Base-by-base conservation (phyloP, 2,329 filamentous ascomycete species). In the Leptographium wingfieldii region DNA sequence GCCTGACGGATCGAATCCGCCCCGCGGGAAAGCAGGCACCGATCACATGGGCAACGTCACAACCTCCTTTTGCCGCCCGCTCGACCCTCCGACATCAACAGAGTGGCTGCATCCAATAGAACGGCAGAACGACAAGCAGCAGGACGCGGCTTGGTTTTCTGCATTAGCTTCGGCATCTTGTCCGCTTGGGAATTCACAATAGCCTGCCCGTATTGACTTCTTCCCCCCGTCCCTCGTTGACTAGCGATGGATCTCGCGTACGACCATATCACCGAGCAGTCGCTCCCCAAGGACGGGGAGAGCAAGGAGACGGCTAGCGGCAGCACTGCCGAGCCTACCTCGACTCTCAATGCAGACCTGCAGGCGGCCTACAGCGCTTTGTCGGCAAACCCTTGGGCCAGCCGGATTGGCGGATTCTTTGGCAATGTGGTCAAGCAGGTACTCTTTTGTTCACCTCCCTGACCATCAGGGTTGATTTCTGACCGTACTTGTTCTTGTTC, bases 341-440 rank as follows among this genome's bases (percentile, higher is more conserved):
- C 74, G 60, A 82, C 86, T 58, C 80, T 99, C 66, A 95, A 95
- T 70, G 81, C 84, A 66, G 94, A 99, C 69, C 81, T 99, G 64
- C 90, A 96, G 73, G 90, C 96, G 73, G 94, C 92, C 7, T 96
- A 97, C 78, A 91, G 90, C 69, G 92, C 92, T 29, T 89, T 99
- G 69, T 92, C 90, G 3, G 83, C 85, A 65, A 96, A 90, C 67
- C 88, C 90, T 12, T 99, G 94, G 94, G 94, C 92, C 53, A 84
- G 87, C 27, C 85, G 82, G 66, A 83, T 99, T 38, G 92, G 94
- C 43, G 92, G 91, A 7, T 88, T 96, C 71, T 86, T 95, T 69
- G 88, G 89, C 55, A 92, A 81, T 68, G 92, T 96, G n/a, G 88
- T 91, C 70, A 96, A 96, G 74, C 92, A 96, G 84, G 87, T 88